Conservation (phyloP, 768 basidiomycete species). For the Podaxis sp. region DNA sequence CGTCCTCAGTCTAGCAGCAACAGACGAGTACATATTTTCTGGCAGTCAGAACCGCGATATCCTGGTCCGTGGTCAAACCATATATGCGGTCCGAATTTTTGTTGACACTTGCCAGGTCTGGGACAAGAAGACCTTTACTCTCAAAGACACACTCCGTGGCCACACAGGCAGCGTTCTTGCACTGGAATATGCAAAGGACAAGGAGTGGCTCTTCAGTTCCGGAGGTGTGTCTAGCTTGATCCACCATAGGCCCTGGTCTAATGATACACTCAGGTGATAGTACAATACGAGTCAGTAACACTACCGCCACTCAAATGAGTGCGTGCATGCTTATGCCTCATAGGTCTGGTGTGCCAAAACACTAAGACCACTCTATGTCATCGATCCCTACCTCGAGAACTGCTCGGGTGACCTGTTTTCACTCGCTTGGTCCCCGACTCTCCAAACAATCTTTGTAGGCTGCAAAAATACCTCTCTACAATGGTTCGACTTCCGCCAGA, state of each 20-base stretch:
- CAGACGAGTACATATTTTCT: constrained; percentile 72
- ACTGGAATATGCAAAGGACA: constrained; percentile 71
- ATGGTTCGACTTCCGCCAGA: constrained; percentile 66
- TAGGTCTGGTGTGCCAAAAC: constrained; percentile 83
- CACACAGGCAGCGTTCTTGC: constrained; percentile 85
- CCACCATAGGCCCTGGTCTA: constrained; percentile 6
- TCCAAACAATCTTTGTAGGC: constrained; percentile 78
- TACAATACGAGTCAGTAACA: constrained; percentile 68
- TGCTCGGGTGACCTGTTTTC: constrained; percentile 89
- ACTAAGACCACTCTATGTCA: constrained; percentile 64
- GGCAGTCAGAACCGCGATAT: constrained; percentile 81
- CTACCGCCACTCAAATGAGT: not conserved
- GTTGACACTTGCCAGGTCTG: constrained; percentile 61
- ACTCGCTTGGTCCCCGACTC: constrained; percentile 67
- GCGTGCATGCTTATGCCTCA: constrained; percentile 4
- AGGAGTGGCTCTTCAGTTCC: constrained; percentile 86
- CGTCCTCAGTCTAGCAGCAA: constrained; percentile 73
- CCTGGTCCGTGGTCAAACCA: constrained; percentile 43
- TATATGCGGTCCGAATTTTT: not conserved
- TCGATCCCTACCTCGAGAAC: constrained; percentile 76
- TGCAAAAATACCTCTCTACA: constrained; percentile 94
- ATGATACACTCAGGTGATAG: constrained; percentile 67
- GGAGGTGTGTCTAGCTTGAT: constrained; percentile 53
- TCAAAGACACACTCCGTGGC: constrained; percentile 69
- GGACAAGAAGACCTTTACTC: constrained; percentile 69